Evolutionary conservation across 305 asterid species (phyloP), one percentile per base, ranked within the genome.

Genomic region (Withania somnifera): DNA sequence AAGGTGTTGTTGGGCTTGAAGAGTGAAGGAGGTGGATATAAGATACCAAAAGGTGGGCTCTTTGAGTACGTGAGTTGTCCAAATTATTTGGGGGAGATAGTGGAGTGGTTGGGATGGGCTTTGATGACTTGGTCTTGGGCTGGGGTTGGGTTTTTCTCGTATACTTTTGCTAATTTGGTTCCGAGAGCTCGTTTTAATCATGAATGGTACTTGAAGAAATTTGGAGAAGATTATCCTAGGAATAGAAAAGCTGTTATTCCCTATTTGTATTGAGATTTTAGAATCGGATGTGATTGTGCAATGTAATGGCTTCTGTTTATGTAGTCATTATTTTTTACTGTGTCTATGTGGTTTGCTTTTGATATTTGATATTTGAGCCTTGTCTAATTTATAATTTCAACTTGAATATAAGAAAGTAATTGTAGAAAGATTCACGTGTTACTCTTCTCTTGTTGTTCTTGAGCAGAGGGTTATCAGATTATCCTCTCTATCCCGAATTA

Each of bases 71-170:
- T 95, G 20, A 92, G 95, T 10, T 90, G 98, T 17, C 97, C 99
- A 0, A 95, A 93, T 86, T 95, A 95, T 84, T 87, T 91, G 2
- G 98, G 99, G 47, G 98, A 95, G 91, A 88, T 92, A 28, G 2
- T 94, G 86, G 98, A 95, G 86, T 94, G 98, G 98, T 88, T 90
- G 89, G 99, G 96, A 67, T 95, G 98, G 98, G 93, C 96, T 63
- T 28, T 95, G 51, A 93, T 94, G 96, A 89, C 85, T 4, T 87
- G 97, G 91, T 90, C 94, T n/a, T 91, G 97, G 97, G 97, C 93
- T 13, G 97, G 98, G 78, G 60, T 94, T 6, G 97, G 88, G 32
- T 93, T 95, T 81, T 89, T 91, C 8, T 6, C 90, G 64, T 94
- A 89, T 71, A 94, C 98, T 1, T 89, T 93, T 78, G 97, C 97